Evolutionary conservation across 305 asterid species (phyloP).

Genomic region (Solanum hybrid): DNA sequence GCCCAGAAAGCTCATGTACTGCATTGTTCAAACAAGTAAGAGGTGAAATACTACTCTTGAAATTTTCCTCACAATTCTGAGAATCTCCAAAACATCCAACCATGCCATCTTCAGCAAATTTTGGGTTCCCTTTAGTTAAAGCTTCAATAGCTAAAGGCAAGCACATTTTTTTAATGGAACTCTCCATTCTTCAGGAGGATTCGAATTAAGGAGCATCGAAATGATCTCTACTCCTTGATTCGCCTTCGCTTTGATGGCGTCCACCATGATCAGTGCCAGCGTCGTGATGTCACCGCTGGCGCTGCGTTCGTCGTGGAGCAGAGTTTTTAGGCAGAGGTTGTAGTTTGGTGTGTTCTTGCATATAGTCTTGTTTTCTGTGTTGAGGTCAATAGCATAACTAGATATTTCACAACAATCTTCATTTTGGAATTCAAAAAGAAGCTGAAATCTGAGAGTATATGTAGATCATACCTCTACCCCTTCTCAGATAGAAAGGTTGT

Average conservation of each 20-base stretch:
- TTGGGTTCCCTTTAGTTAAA: slow-evolving; percentile 33
- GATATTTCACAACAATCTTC: neutral
- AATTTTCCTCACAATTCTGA: slow-evolving; percentile 26
- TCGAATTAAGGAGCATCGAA: slow-evolving; percentile 1
- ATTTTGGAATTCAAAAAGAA: neutral
- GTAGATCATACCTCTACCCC: neutral
- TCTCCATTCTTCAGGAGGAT: neutral
- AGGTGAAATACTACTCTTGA: slow-evolving; percentile 19
- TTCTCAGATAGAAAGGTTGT: neutral
- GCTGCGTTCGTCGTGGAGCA: neutral
- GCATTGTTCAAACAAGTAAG: slow-evolving; percentile 21
- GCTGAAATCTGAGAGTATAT: neutral
- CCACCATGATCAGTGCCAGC: slow-evolving; percentile 8
- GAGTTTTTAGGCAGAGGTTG: slow-evolving; percentile 2
- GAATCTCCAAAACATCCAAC: slow-evolving; percentile 29
- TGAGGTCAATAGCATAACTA: neutral
- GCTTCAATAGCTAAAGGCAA: slow-evolving; percentile 28
- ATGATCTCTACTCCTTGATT: slow-evolving; percentile 3
- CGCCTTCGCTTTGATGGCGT: slow-evolving; percentile 9
- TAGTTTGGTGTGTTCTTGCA: slow-evolving; percentile 11
- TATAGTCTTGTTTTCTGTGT: neutral
- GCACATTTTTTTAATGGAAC: neutral
- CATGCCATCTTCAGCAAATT: slow-evolving; percentile 37
- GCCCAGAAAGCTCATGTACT: slow-evolving; percentile 31
- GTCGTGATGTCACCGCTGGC: neutral